Evolutionary conservation across 257 asterid genomes (phyloP), one percentile per base, ranked within the genome.

Genomic region (Marsdenia floribunda): DNA sequence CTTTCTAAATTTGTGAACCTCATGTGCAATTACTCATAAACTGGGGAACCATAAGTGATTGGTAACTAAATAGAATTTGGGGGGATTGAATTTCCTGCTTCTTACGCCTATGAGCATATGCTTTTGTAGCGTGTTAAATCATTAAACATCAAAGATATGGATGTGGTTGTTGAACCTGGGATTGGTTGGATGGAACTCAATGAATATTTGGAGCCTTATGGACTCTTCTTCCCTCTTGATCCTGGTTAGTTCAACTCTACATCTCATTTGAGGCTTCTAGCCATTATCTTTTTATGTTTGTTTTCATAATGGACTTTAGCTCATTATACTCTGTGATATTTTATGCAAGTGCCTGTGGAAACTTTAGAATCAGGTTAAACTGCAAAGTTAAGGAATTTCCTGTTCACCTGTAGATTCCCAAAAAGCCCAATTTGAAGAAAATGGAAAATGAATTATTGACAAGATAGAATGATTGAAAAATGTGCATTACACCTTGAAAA

Each of bases 161-260:
- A 95, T 83, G 97, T 95, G 68, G 93, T 95, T 71, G 99, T 95
- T 83, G 99, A 95, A 82, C 96, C 99, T 81, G 99, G 99, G 78
- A 88, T 90, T 81, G 99, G 97, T 72, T 95, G 98, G 99, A 89
- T 90, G 89, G 99, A 92, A 85, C 98, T 95, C 70, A 95, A 95
- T 78, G 98, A 92, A 38, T 90, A 86, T 83, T 86, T 94, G 61
- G 97, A 94, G 86, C 96, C 98, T 38, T 90, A 87, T 84, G 99
- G 97, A 67, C 91, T 95, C 80, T 92, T 95, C 84, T 95, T 95
- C 75, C 99, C 99, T 78, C 88, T 95, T 77, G 99, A 95, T 87
- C 99, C 99, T 70, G 98, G 99, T 86, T 59, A 82, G 89, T 72
- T 68, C 44, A 59, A 5, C 29, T 59, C 33, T 77, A 59, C 79